phyloP scores from a whole-genome alignment of 805 yeast genomes.

The Zygosaccharomyces kombuchaensis region DNA sequence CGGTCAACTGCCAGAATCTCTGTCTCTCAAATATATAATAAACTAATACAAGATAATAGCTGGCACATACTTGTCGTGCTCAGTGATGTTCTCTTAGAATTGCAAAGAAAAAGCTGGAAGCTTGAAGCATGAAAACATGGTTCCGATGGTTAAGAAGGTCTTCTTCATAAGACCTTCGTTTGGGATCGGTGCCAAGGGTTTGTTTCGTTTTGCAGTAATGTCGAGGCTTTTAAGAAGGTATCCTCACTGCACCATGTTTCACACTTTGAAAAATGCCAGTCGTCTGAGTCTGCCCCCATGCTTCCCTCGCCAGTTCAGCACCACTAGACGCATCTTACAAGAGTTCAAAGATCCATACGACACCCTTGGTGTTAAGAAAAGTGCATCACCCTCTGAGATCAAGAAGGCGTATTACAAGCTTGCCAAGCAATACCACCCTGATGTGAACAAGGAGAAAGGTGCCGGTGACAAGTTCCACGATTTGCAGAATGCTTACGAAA shows the following conservation, averaged over 20 bases:
- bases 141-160: neutral
- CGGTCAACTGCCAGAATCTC: too few relatives aligned
- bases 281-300: constrained; percentile 1
- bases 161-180: neutral
- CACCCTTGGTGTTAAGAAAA: constrained; percentile 68
- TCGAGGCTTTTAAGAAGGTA: neutral
- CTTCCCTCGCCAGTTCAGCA: constrained; percentile 15
- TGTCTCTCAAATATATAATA: too few relatives aligned
- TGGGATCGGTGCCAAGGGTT: neutral
- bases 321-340: constrained; percentile 14
- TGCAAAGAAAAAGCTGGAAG: constrained; percentile 3
- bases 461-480: constrained; percentile 90
- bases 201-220: neutral
- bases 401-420: constrained; percentile 91
- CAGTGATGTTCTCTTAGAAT: neutral
- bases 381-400: constrained; percentile 76
- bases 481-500: constrained; percentile 91
- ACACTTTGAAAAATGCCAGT: constrained; percentile 2
- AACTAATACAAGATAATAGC: too few relatives aligned
- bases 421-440: constrained; percentile 95
- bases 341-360: constrained; percentile 70
- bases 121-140: neutral
- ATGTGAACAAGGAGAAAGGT: constrained; percentile 84
- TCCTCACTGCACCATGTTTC: constrained; percentile 1
- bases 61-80: constrained; percentile 6